A percentile compares a stretch with the other conserved stretches of the same genome.
These are phyloP conservation scores for Clonostachys rhizophaga DNA, from an alignment of 2,329 filamentous ascomycete genomes.

Conservation along the genomic window DNA sequence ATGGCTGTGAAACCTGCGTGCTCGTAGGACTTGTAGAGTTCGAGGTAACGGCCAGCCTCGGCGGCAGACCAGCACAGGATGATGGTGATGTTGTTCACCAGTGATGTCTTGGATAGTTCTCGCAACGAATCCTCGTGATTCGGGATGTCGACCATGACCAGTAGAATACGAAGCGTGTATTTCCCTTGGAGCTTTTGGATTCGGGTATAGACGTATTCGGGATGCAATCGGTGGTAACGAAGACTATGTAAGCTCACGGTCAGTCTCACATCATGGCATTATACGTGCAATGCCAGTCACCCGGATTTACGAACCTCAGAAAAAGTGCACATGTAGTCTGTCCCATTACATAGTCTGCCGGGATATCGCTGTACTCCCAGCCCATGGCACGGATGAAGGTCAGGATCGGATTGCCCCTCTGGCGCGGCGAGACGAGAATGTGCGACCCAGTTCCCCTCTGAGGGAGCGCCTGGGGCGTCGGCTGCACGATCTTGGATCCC, in stretches of 20 bases:
- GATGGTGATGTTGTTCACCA: constrained; percentile 89
- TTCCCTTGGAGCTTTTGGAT: constrained; percentile 80
- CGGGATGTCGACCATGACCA: constrained; percentile 90
- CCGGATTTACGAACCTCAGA: constrained; percentile 45
- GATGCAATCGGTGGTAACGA: constrained; percentile 95
- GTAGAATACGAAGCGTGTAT: constrained; percentile 80
- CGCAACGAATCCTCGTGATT: constrained; percentile 89
- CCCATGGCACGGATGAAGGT: constrained; percentile 75
- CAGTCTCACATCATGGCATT: background rate
- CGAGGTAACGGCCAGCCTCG: constrained; percentile 89
- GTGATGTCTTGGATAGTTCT: constrained; percentile 85
- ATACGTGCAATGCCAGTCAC: background rate
- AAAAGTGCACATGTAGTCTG: constrained; percentile 87
- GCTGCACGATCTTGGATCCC: constrained; percentile 66
- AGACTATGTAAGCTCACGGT: constrained; percentile 44
- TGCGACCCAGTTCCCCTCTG: constrained; percentile 61
- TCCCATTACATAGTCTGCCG: constrained; percentile 87
- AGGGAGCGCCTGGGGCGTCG: constrained; percentile 80
- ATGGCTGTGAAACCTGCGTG: constrained; percentile 78
- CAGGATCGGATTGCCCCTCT: constrained; percentile 93
- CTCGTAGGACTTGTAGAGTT: constrained; percentile 93
- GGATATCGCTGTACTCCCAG: constrained; percentile 98
- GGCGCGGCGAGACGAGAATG: constrained; percentile 85
- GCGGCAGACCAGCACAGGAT: constrained; percentile 92
- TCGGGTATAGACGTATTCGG: constrained; percentile 95